Evolutionary conservation across 148 eudicot species (phyloP).

Genomic region (Rhododendron simsii): DNA sequence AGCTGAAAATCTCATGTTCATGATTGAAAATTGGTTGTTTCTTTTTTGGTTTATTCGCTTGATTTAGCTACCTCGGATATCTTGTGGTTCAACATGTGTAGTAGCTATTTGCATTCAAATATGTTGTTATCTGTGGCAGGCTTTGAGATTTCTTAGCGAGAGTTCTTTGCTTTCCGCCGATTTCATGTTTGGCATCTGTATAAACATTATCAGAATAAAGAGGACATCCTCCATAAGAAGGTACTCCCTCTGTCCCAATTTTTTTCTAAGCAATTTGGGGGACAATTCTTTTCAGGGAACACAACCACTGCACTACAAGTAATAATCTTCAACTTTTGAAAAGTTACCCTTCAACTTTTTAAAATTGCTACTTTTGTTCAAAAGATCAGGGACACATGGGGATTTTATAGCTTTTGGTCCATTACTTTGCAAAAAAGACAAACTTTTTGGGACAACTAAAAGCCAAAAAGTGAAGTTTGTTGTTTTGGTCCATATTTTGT

Average conservation of each 20-base stretch:
- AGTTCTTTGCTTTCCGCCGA: constrained; percentile 35
- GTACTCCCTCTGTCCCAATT: constrained; percentile 20
- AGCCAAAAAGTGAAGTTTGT: not conserved
- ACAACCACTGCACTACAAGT: not conserved
- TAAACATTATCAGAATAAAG: constrained; percentile 41
- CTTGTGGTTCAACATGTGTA: not conserved
- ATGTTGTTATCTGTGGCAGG: constrained; percentile 31
- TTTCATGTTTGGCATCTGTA: constrained; percentile 42
- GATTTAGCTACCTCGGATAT: not conserved
- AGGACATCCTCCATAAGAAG: constrained; percentile 29
- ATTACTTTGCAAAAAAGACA: not conserved
- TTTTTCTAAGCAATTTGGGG: not conserved
- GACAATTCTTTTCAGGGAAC: not conserved
- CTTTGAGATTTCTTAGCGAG: constrained; percentile 35
- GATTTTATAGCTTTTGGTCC: not conserved
- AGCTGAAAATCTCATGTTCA: not conserved
- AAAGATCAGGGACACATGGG: not conserved
- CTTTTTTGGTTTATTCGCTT: not conserved
- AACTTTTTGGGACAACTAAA: not conserved
- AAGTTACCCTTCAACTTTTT: not conserved
- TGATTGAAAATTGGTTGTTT: not conserved
- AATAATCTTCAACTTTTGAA: not conserved
- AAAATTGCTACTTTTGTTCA: not conserved
- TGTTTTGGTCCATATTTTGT: not conserved
- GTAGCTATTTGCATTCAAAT: not conserved